Percentiles rank a stretch among this genome's conserved stretches.
These are phyloP conservation scores for Chlorella sp. DNA, from an alignment of 139 green algal genomes.

Conservation along the genomic window DNA sequence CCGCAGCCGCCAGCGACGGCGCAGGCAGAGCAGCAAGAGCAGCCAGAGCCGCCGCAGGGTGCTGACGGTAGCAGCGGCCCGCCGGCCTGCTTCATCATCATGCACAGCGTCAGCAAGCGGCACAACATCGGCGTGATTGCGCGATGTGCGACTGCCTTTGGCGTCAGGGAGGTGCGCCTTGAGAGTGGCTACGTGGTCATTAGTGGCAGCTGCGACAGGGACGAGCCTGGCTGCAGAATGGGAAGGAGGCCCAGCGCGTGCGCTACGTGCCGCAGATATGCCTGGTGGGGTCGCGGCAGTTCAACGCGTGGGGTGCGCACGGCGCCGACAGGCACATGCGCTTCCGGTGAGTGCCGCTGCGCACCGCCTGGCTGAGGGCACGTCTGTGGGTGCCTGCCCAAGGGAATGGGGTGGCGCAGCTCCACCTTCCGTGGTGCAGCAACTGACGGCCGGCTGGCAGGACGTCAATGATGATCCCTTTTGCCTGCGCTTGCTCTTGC, in stretches of 20 bases:
- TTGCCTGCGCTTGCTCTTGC: background rate
- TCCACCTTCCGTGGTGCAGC: background rate
- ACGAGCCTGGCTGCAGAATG: background rate
- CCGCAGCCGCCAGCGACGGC: background rate
- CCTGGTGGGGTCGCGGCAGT: slow-evolving; percentile 76
- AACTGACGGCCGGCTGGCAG: background rate
- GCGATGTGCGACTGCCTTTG: slow-evolving; percentile 65
- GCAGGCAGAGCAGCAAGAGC: background rate
- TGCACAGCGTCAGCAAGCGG: slow-evolving; percentile 66
- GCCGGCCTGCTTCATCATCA: slow-evolving; percentile 63
- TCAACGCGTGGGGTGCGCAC: slow-evolving; percentile 88
- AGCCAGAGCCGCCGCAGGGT: background rate
- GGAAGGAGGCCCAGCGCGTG: background rate
- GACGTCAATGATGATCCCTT: background rate
- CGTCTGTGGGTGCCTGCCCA: background rate
- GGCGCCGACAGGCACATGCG: slow-evolving; percentile 54
- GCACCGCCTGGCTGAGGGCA: background rate
- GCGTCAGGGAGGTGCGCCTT: slow-evolving; percentile 45
- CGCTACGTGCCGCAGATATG: slow-evolving; percentile 48
- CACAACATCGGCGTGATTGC: slow-evolving; percentile 80
- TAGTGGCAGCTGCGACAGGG: background rate
- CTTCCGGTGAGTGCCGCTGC: slow-evolving; percentile 26
- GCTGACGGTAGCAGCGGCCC: too few relatives aligned
- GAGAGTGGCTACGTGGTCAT: background rate
- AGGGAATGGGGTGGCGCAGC: background rate